Percentiles rank a stretch among this genome's conserved stretches.
These are phyloP conservation scores for Penicillium pulvis DNA, from an alignment of 495 filamentous ascomycete species.

Conservation along the genomic window DNA sequence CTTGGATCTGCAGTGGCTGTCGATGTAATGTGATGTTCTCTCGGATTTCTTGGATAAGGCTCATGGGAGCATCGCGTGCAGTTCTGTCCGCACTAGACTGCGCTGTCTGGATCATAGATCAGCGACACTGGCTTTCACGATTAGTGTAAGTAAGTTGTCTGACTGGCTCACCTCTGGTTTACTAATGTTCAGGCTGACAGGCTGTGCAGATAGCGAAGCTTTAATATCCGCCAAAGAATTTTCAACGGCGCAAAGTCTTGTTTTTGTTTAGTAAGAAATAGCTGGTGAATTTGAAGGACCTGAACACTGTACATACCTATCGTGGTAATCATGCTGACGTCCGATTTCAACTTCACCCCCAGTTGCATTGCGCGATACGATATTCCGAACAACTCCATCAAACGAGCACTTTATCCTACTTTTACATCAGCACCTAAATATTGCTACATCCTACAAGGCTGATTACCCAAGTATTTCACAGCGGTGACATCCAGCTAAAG, in stretches of 20 bases:
- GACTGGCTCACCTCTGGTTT: not conserved
- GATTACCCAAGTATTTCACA: slow-evolving; percentile 16
- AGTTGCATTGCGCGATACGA: not conserved
- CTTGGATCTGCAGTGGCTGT: slow-evolving; percentile 7
- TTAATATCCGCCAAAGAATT: slow-evolving; percentile 10
- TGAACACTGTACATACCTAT: slow-evolving; percentile 1
- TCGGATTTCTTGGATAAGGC: slow-evolving; percentile 22
- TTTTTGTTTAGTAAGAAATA: not conserved
- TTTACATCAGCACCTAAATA: not conserved
- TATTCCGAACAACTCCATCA: not conserved
- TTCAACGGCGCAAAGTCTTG: slow-evolving; percentile 15
- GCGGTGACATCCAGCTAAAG: slow-evolving; percentile 14
- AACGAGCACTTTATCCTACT: slow-evolving; percentile 17
- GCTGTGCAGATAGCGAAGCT: slow-evolving; percentile 6
- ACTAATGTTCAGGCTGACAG: not conserved
- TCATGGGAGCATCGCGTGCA: slow-evolving; percentile 24
- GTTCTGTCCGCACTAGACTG: slow-evolving; percentile 13
- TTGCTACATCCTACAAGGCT: not conserved
- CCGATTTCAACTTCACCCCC: not conserved
- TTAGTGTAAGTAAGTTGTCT: not conserved
- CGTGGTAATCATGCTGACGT: slow-evolving; percentile 8
- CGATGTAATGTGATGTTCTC: slow-evolving; percentile 15
- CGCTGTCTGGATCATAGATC: not conserved
- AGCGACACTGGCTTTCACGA: not conserved
- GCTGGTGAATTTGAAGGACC: not conserved